Evolutionary conservation across 1,284 basidiomycete genomes (phyloP).

Genomic region (Malassezia pachydermatis): DNA sequence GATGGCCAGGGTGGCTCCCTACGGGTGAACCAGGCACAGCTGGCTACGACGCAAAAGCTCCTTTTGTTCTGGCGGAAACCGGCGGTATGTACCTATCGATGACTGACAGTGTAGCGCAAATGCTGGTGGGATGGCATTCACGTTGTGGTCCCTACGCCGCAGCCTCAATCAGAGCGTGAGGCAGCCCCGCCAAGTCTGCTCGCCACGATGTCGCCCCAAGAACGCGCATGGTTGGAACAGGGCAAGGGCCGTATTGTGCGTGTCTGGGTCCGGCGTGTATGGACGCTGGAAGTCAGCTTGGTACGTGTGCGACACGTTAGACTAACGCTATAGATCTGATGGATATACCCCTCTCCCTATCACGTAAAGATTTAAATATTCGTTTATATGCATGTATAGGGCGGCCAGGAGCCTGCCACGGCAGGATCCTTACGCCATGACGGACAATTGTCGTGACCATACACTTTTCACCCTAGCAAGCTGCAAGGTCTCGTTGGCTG

Average conservation of each 20-base stretch:
- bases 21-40: constrained; percentile 71
- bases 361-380: too few species aligned
- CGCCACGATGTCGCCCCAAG: constrained; percentile 32
- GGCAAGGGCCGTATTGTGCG: constrained; percentile 38
- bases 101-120: constrained; percentile 56
- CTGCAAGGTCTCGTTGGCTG: too few species aligned
- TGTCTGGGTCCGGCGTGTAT: constrained; percentile 93
- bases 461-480: too few species aligned
- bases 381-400: too few species aligned
- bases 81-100: constrained; percentile 52
- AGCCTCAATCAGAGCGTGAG: not conserved
- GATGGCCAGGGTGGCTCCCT: constrained; percentile 40
- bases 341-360: too few species aligned
- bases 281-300: constrained; percentile 92
- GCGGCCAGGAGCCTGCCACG: too few species aligned
- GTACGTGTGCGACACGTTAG: too few species aligned
- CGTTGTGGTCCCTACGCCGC: constrained; percentile 57
- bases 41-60: constrained; percentile 94
- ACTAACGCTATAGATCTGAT: too few species aligned
- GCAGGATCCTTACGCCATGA: too few species aligned
- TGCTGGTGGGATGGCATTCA: constrained; percentile 99
- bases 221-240: constrained; percentile 32
- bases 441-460: too few species aligned
- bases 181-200: constrained; percentile 7
- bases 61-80: constrained; percentile 98